These are phyloP conservation scores for Leishmania tarentolae DNA, from an alignment of 208 protist species.

Conservation along the genomic window DNA sequence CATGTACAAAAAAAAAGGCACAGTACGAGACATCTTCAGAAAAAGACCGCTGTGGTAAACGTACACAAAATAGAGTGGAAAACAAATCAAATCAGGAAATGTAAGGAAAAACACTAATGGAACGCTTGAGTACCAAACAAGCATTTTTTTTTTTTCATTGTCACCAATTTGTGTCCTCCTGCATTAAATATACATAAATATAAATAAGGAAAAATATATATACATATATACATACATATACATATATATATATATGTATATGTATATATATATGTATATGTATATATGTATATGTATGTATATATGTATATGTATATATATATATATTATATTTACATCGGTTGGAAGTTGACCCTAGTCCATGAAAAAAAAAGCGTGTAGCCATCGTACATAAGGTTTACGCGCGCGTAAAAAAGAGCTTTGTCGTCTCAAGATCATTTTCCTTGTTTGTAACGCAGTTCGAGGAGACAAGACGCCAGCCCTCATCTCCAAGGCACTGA, in stretches of 20 bases:
- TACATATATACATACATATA: too few relatives aligned
- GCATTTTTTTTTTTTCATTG: neutral
- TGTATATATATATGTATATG: too few relatives aligned
- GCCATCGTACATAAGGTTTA: conserved; percentile 19
- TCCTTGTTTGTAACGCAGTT: conserved; percentile 54
- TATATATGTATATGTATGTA: too few relatives aligned
- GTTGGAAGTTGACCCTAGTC: neutral
- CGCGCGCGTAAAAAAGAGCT: conserved; percentile 86
- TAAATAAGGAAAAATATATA: too few relatives aligned
- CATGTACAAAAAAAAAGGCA: neutral
- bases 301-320: too few relatives aligned
- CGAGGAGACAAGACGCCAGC: conserved; percentile 84
- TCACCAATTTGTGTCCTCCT: neutral
- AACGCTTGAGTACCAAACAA: neutral
- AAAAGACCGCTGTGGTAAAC: neutral
- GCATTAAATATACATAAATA: too few relatives aligned
- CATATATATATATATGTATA: too few relatives aligned
- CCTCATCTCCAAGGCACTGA: conserved; percentile 79
- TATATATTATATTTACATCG: conserved; percentile 17
- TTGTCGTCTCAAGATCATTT: conserved; percentile 63
- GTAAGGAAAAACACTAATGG: neutral
- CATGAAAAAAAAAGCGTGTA: neutral
- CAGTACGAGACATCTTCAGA: neutral
- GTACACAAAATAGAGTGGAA: neutral
- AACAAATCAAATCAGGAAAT: neutral